Base-by-base conservation (phyloP, 169 alveolate species). In the Toxoplasma gondii region DNA sequence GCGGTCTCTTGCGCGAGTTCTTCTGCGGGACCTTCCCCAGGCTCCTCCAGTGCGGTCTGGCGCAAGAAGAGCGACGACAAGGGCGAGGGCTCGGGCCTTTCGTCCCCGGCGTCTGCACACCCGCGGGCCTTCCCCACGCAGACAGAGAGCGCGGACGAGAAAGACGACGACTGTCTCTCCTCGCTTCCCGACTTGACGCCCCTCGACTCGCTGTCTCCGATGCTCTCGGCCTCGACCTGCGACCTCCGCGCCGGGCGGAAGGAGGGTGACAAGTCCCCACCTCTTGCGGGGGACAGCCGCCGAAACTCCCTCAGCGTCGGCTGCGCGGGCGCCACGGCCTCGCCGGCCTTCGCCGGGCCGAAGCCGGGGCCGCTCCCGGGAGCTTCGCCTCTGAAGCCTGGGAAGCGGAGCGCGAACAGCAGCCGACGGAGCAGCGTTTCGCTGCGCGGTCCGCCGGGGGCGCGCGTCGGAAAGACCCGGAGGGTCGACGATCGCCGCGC, bases 121-220 rank as follows among this genome's bases (percentile, higher is more conserved):
- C 93, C 67, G 88, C 19, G 22, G 58, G 69, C 29, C 87, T 45
- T 0, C 78, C 17, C 78, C 91, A 38, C n/a, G 78, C 93, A 34
- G 45, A n/a, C 24, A 22, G 84, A n/a, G 24, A n/a, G n/a, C 27
- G 84, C 9, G 27, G 84, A 19, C 84, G 84, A 74, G 39, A 74
- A n/a, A 36, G 84, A 74, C 22, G 84, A 74, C 27, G 84, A 74
- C 27, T 9, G 44, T 27, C 44, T n/a, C 27, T 36, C 34, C 39
- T 34, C 49, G 70, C 87, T 64, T 0, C 70, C 38, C 1, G 39
- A 49, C 64, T 43, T 45, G 78, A 17, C 91, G 44, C 38, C 69
- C 27, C 24, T 24, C 49, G 39, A 49, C 84, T 16, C 67, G 64
- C n/a, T 16, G 86, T 38, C 38, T 67, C 39, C 58, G 69, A 84